These are phyloP conservation scores for Cutaneotrichosporon arboriforme DNA, from an alignment of 1,284 basidiomycete genomes.

Conservation along the genomic window DNA sequence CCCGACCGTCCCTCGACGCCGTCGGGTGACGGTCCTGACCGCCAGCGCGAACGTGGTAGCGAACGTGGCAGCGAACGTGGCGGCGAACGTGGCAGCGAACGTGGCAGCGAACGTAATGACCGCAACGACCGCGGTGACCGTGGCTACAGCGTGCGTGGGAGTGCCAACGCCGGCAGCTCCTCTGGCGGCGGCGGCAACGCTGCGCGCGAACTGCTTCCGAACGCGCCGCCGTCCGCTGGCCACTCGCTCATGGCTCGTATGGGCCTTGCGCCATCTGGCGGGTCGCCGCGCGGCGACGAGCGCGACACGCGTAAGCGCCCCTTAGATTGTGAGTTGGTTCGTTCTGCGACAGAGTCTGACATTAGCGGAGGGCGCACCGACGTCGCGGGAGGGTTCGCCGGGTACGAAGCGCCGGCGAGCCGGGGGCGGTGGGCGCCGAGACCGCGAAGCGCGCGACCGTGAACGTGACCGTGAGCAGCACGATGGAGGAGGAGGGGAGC, in stretches of 20 bases:
- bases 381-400: conserved; percentile 8
- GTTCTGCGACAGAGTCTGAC: background rate
- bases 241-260: conserved; percentile 5
- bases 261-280: conserved; percentile 1
- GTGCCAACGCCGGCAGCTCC: too few relatives aligned
- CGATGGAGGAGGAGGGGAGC: background rate
- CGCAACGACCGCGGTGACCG: too few relatives aligned
- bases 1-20: too few relatives aligned
- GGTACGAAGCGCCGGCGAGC: background rate
- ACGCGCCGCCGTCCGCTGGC: background rate
- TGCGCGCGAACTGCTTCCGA: conserved; percentile 1
- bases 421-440: background rate
- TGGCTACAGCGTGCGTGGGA: too few relatives aligned
- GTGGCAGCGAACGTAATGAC: too few relatives aligned
- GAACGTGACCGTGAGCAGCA: background rate
- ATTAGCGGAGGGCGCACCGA: conserved; percentile 2
- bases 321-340: background rate
- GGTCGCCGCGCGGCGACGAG: background rate
- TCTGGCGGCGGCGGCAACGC: too few relatives aligned
- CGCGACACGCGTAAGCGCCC: conserved; percentile 4
- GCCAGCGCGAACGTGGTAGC: too few relatives aligned
- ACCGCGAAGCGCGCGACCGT: background rate
- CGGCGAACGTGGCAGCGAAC: too few relatives aligned
- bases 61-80: too few relatives aligned
- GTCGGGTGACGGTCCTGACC: too few relatives aligned